Percentiles rank a stretch among this genome's conserved stretches.
These are phyloP conservation scores for Medicago arabica DNA, from an alignment of 306 rosid genomes.

Conservation along the genomic window DNA sequence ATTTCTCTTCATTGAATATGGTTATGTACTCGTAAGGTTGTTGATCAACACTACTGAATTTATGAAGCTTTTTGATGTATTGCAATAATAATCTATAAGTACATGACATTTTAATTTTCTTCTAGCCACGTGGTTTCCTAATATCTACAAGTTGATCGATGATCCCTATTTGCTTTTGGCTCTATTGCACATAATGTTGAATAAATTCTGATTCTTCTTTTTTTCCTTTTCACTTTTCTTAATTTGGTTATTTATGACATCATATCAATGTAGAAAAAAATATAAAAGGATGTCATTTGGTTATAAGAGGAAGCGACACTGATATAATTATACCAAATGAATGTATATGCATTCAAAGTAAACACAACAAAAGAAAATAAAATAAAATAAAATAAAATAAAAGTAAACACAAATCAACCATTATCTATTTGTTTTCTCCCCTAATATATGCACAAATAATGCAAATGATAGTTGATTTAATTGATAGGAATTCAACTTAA, in stretches of 20 bases:
- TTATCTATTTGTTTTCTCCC: too few species aligned
- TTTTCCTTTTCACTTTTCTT: background rate
- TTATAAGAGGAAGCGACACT: too few species aligned
- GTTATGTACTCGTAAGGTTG: background rate
- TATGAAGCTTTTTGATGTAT: background rate
- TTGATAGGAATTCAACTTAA: too few species aligned
- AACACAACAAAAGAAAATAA: too few species aligned
- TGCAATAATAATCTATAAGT: background rate
- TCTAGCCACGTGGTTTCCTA: background rate
- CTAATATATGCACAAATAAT: too few species aligned
- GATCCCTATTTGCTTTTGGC: background rate
- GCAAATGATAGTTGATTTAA: too few species aligned
- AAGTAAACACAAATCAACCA: too few species aligned
- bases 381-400: too few species aligned
- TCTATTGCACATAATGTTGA: background rate
- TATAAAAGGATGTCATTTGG: too few species aligned
- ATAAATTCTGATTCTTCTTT: background rate
- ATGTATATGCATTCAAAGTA: too few species aligned
- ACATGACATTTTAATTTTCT: background rate
- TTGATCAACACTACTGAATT: background rate
- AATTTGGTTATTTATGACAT: background rate
- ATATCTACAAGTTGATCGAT: background rate
- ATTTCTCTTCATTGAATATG: background rate
- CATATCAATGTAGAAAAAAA: background rate
- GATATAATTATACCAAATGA: too few species aligned